Percentiles rank a stretch among this genome's conserved stretches.
phyloP scores from a whole-genome alignment of 345 rosid species.

The Orychophragmus violaceus region DNA sequence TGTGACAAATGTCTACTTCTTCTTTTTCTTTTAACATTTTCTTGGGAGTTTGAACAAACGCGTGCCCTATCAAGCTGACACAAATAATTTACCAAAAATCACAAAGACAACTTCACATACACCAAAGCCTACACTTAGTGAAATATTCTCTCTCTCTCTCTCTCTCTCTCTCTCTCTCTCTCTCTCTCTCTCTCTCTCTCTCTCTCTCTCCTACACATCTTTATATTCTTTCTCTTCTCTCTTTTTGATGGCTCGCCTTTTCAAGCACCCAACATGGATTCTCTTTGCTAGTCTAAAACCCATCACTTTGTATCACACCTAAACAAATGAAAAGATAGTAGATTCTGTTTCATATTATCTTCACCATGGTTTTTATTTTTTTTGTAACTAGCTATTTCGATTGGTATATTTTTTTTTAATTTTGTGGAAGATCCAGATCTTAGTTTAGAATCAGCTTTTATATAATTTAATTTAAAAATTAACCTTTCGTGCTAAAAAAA shows the following conservation, averaged over 20 bases:
- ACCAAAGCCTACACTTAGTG: conserved; percentile 29
- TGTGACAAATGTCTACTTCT: conserved; percentile 25
- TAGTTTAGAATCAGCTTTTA: too few species aligned
- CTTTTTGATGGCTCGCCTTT: conserved; percentile 33
- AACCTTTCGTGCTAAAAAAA: too few species aligned
- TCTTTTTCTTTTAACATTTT: conserved; percentile 22
- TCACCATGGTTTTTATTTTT: neutral
- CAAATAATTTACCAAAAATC: conserved; percentile 32
- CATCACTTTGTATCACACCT: conserved; percentile 34
- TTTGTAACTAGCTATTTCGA: too few species aligned
- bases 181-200: too few species aligned
- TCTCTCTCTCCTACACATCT: too few species aligned
- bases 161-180: too few species aligned
- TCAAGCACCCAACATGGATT: conserved; percentile 35
- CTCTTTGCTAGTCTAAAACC: conserved; percentile 34
- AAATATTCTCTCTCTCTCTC: conserved; percentile 20
- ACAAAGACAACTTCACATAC: conserved; percentile 29
- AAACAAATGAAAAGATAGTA: conserved; percentile 4
- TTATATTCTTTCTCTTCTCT: too few species aligned
- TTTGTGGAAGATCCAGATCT: too few species aligned
- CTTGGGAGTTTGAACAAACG: conserved; percentile 37
- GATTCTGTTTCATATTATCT: conserved; percentile 19
- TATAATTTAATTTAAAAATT: too few species aligned
- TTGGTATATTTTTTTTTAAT: too few species aligned
- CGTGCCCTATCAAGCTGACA: conserved; percentile 39